Evolutionary conservation across 306 rosid species (phyloP).

Genomic region (Medicago truncatula): MtrunA17r5.0-ANR NC_053044.1:56909501-56910000

Average conservation of each 20-base stretch:
- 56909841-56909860: neutral
- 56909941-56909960: too few species aligned
- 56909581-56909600: slow-evolving; percentile 87
- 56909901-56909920: too few species aligned
- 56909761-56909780: neutral
- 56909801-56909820: neutral
- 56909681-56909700: slow-evolving; percentile 15
- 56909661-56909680: slow-evolving; percentile 81
- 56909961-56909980: too few species aligned
- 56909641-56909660: slow-evolving; percentile 88
- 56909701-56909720: neutral
- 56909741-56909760: neutral
- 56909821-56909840: neutral
- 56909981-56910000: too few species aligned
- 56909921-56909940: too few species aligned
- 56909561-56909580: slow-evolving; percentile 9
- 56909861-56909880: neutral
- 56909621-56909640: slow-evolving; percentile 81
- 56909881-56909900: too few species aligned
- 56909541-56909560: neutral
- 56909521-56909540: neutral
- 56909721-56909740: neutral
- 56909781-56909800: neutral
- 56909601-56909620: slow-evolving; percentile 90
- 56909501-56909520: slow-evolving; percentile 4